These are phyloP conservation scores for Helichrysum umbraculigerum DNA, from an alignment of 129 eudicot genomes.

Conservation along the genomic window DNA sequence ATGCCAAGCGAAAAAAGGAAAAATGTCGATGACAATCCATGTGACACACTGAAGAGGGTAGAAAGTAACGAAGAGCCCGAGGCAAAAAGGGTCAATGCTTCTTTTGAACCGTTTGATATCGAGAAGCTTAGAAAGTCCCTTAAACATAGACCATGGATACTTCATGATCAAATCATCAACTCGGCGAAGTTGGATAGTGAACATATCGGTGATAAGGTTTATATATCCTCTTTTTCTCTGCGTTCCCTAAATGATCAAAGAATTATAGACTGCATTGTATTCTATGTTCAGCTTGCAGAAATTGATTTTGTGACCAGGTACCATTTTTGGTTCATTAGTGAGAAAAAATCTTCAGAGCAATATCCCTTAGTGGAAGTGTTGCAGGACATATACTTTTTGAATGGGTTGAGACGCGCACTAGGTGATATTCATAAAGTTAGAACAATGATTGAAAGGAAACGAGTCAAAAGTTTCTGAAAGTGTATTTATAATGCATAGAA, in stretches of 20 bases:
- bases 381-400: too few species aligned
- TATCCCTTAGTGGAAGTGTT: too few species aligned
- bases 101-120: background rate
- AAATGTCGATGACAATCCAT: background rate
- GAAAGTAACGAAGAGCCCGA: constrained; percentile 23
- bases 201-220: background rate
- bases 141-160: background rate
- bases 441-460: too few species aligned
- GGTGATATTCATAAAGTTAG: too few species aligned
- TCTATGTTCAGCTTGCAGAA: background rate
- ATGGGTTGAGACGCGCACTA: too few species aligned
- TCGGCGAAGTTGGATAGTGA: background rate
- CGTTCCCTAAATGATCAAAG: too few species aligned
- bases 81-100: background rate
- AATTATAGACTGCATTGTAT: too few species aligned
- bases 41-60: constrained; percentile 34
- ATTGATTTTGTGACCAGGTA: background rate
- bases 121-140: background rate
- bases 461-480: too few species aligned
- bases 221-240: too few species aligned
- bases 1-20: background rate
- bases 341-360: too few species aligned
- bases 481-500: too few species aligned
- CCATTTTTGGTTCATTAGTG: background rate
- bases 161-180: background rate